Percentiles rank a stretch among this genome's conserved stretches.
These are phyloP conservation scores for Epichloe gansuensis DNA, from an alignment of 2,329 filamentous ascomycete species.

Conservation along the genomic window DNA sequence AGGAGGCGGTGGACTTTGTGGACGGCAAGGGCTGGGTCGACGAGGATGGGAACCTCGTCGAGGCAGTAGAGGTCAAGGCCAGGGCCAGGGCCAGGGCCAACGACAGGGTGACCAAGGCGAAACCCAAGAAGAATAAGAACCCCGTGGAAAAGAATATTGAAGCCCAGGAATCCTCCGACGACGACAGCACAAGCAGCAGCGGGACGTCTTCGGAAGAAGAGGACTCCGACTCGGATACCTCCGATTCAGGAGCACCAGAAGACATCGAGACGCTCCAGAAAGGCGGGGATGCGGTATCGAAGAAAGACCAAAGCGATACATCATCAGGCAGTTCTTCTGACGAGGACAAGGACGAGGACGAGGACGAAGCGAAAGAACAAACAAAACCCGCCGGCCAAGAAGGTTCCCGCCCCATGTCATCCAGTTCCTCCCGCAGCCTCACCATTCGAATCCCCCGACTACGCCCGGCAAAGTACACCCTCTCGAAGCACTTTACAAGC, in stretches of 20 bases:
- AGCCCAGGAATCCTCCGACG: constrained; percentile 2
- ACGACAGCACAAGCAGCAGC: constrained; percentile 29
- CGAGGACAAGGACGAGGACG: constrained; percentile 9
- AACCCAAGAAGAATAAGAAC: constrained; percentile 13
- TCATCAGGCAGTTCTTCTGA: constrained; percentile 6
- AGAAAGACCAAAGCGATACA: constrained; percentile 9
- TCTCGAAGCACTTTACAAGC: constrained; percentile 86
- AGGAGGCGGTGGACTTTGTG: constrained; percentile 49
- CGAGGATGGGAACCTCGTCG: constrained; percentile 62
- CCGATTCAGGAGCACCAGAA: constrained; percentile 12
- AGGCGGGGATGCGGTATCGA: constrained; percentile 10
- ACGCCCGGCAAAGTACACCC: constrained; percentile 56
- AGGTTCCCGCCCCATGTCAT: constrained; percentile 23
- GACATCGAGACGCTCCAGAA: constrained; percentile 10
- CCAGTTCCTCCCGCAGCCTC: constrained; percentile 36
- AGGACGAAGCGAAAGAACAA: neutral
- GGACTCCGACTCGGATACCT: constrained; percentile 19
- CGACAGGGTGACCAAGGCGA: neutral
- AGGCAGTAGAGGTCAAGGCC: constrained; percentile 35
- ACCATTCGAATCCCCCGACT: constrained; percentile 41
- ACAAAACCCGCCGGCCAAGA: constrained; percentile 19
- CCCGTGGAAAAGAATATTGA: constrained; percentile 8
- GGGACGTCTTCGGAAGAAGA: constrained; percentile 23
- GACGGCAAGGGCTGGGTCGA: constrained; percentile 87
- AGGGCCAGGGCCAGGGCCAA: constrained; percentile 10